phyloP scores from a whole-genome alignment of 2,329 filamentous ascomycete genomes.

The Juglanconis sp. region DNA sequence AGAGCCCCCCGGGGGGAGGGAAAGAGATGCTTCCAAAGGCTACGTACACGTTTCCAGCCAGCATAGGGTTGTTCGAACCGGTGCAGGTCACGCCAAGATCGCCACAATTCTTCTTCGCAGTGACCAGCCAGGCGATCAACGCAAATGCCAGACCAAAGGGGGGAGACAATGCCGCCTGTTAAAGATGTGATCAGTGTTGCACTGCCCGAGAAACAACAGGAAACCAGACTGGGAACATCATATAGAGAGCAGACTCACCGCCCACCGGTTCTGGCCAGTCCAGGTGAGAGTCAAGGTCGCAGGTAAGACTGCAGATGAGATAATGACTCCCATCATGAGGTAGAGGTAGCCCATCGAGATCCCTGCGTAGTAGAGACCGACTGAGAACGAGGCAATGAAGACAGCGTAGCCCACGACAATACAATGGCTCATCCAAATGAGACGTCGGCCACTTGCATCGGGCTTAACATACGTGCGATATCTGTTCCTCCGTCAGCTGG shows the following conservation, averaged over 20 bases:
- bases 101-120: slow-evolving; percentile 67
- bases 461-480: slow-evolving; percentile 88
- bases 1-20: too few species aligned
- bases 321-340: slow-evolving; percentile 87
- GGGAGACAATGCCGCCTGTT: slow-evolving; percentile 60
- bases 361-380: slow-evolving; percentile 69
- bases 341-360: slow-evolving; percentile 89
- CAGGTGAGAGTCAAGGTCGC: slow-evolving; percentile 78
- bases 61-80: slow-evolving; percentile 83
- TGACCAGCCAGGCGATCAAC: slow-evolving; percentile 75
- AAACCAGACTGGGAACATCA: not conserved
- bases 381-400: slow-evolving; percentile 74
- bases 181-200: not conserved
- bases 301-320: slow-evolving; percentile 79
- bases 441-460: slow-evolving; percentile 65
- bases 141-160: slow-evolving; percentile 66
- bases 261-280: slow-evolving; percentile 74
- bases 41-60: slow-evolving; percentile 70
- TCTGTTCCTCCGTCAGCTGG: not conserved
- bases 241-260: slow-evolving; percentile 29
- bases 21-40: not conserved
- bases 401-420: slow-evolving; percentile 70
- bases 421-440: slow-evolving; percentile 77
- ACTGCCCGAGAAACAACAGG: not conserved
- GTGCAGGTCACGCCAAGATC: slow-evolving; percentile 69